Percentiles rank a stretch among this genome's conserved stretches.
Evolutionary conservation across 169 alveolate genomes (phyloP).

Genomic region (Eimeria necatrix): DNA sequence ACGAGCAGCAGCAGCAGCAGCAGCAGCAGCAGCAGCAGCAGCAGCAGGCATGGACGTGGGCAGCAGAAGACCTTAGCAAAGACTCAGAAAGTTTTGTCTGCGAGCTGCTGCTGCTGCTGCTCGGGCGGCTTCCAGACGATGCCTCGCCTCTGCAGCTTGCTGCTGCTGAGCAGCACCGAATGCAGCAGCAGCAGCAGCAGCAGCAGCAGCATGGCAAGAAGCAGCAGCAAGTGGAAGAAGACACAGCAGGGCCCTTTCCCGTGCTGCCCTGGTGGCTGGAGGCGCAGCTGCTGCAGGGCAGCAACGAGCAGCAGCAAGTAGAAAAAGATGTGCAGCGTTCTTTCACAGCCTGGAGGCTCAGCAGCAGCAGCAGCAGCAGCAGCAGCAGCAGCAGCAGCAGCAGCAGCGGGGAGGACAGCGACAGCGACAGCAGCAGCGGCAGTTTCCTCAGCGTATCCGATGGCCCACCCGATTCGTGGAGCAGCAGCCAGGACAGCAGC

Average conservation of each 20-base stretch:
- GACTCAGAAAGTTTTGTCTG: background rate
- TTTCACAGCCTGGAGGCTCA: conserved; percentile 2
- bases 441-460: background rate
- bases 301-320: conserved; percentile 32
- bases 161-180: background rate
- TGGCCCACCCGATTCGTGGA: background rate
- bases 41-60: background rate
- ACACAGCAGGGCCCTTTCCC: background rate
- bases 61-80: background rate
- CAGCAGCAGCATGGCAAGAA: background rate
- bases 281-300: conserved; percentile 35
- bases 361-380: conserved; percentile 3
- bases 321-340: conserved; percentile 11
- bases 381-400: background rate
- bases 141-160: background rate
- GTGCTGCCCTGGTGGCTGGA: conserved; percentile 16
- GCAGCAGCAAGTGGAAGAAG: background rate
- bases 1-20: background rate
- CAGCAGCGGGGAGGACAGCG: background rate
- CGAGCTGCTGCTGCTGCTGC: conserved; percentile 47
- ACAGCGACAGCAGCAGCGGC: background rate
- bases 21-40: conserved; percentile 58
- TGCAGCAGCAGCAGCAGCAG: background rate
- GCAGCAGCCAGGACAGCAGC: background rate
- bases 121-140: conserved; percentile 5